Evolutionary conservation across 805 yeast species (phyloP).

Genomic region (Myxozyma lipomycoides): DNA sequence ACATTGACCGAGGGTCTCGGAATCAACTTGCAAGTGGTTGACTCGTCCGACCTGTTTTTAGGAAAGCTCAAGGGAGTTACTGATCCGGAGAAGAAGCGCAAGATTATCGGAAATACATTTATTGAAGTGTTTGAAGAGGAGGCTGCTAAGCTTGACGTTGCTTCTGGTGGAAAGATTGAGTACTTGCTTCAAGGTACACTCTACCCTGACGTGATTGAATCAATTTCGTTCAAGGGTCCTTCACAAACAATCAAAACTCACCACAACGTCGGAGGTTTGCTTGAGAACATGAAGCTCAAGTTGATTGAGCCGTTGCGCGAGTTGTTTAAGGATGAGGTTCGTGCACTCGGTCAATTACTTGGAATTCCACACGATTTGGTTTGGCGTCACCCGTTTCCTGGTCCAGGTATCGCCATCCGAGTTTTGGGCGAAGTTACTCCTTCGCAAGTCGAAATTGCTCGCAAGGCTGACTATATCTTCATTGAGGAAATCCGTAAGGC

Average conservation of each 20-base stretch:
- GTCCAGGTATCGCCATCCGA: slow-evolving; percentile 99
- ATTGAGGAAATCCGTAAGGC: slow-evolving; percentile 93
- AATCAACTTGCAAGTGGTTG: slow-evolving; percentile 89
- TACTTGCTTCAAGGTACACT: slow-evolving; percentile 93
- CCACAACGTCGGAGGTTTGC: slow-evolving; percentile 97
- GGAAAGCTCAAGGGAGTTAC: slow-evolving; percentile 85
- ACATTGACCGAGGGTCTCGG: slow-evolving; percentile 91
- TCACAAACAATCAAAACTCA: slow-evolving; percentile 99
- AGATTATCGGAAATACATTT: slow-evolving; percentile 96
- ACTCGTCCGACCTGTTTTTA: slow-evolving; percentile 87
- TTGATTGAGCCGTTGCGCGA: slow-evolving; percentile 98
- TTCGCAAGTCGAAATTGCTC: slow-evolving; percentile 89
- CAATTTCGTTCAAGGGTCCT: slow-evolving; percentile 98
- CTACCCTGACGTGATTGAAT: slow-evolving; percentile 98
- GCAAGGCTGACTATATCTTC: slow-evolving; percentile 94
- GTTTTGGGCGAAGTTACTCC: slow-evolving; percentile 95
- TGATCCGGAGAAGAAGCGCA: slow-evolving; percentile 98
- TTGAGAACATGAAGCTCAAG: slow-evolving; percentile 97
- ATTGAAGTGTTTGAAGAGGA: slow-evolving; percentile 95
- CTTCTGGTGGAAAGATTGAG: slow-evolving; percentile 84
- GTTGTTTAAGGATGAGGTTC: slow-evolving; percentile 97
- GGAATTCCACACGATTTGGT: slow-evolving; percentile 96
- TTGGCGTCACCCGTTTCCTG: slow-evolving; percentile 99
- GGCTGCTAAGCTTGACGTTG: slow-evolving; percentile 87
- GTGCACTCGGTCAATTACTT: slow-evolving; percentile 88